Percentiles rank a stretch among this genome's conserved stretches.
phyloP scores from a whole-genome alignment of 2,329 filamentous ascomycete species.

The Fusarium tjaetaba region DNA sequence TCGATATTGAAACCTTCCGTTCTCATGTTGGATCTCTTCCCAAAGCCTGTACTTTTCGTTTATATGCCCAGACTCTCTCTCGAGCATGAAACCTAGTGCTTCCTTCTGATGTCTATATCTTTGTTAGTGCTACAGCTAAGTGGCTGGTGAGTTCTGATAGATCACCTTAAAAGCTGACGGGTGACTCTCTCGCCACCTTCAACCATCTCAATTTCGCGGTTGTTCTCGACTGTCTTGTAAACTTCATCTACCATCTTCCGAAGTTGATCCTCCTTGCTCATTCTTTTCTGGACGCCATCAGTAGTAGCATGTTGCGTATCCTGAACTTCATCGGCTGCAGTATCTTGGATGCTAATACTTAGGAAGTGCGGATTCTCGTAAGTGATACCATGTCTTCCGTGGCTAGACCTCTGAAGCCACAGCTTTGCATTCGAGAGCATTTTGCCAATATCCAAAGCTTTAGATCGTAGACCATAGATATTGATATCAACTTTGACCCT shows the following conservation, averaged over 20 bases:
- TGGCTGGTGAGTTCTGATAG: fast-evolving
- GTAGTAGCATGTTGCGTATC: neutral
- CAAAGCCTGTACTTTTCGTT: conserved; percentile 1
- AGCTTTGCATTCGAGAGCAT: neutral
- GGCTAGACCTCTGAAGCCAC: conserved; percentile 6
- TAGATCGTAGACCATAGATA: neutral
- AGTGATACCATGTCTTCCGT: neutral
- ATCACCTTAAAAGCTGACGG: neutral
- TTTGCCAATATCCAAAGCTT: neutral
- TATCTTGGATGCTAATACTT: neutral
- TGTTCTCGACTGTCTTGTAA: conserved; percentile 14
- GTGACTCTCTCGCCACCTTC: conserved; percentile 6
- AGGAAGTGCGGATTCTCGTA: conserved; percentile 15
- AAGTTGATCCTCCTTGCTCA: conserved; percentile 7
- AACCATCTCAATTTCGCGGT: neutral
- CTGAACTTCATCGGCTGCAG: fast-evolving
- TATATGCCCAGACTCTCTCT: conserved; percentile 7
- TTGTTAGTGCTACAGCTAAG: fast-evolving
- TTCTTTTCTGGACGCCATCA: neutral
- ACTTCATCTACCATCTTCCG: conserved; percentile 7
- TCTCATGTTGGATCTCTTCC: neutral
- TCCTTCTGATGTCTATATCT: conserved; percentile 7
- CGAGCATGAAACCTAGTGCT: conserved; percentile 3
- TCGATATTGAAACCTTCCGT: neutral
- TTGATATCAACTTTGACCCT: conserved; percentile 12